Conservation (phyloP, 306 rosid species). For the Cicer bijugum region DNA sequence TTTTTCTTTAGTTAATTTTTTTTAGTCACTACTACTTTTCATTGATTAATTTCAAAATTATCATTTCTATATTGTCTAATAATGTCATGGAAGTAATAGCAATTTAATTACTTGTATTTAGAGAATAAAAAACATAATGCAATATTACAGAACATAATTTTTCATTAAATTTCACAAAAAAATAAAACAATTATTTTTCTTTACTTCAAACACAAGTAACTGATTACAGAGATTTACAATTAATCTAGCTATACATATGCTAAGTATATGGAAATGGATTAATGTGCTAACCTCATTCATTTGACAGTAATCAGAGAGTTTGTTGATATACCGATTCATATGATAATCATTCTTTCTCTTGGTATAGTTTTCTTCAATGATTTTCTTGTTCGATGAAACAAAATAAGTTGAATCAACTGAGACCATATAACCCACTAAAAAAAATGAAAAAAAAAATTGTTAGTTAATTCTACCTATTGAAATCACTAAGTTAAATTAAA, state of each 20-base stretch:
- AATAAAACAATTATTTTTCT: background rate
- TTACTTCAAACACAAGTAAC: background rate
- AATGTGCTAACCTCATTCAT: conserved; percentile 54
- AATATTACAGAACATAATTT: no score
- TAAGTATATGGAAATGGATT: conserved; percentile 16
- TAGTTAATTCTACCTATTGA: conserved; percentile 16
- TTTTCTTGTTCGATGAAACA: conserved; percentile 52
- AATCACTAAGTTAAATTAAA: background rate
- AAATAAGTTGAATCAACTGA: conserved; percentile 53
- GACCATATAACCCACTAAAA: conserved; percentile 73
- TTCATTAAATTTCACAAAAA: background rate
- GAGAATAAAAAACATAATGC: no score
- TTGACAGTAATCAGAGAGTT: conserved; percentile 47
- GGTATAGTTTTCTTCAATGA: conserved; percentile 46
- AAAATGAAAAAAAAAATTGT: conserved; percentile 9
- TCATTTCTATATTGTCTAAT: no score
- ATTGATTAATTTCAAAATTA: no score
- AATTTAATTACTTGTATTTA: no score
- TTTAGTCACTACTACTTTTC: no score
- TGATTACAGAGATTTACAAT: background rate
- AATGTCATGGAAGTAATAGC: no score
- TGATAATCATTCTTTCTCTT: conserved; percentile 54
- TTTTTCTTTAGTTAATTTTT: no score
- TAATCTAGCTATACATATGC: background rate
- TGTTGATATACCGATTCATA: conserved; percentile 37